Evolutionary conservation across 2,329 filamentous ascomycete species (phyloP), one percentile per base, ranked within the genome.

Genomic region (Arthroderma sp.): DNA sequence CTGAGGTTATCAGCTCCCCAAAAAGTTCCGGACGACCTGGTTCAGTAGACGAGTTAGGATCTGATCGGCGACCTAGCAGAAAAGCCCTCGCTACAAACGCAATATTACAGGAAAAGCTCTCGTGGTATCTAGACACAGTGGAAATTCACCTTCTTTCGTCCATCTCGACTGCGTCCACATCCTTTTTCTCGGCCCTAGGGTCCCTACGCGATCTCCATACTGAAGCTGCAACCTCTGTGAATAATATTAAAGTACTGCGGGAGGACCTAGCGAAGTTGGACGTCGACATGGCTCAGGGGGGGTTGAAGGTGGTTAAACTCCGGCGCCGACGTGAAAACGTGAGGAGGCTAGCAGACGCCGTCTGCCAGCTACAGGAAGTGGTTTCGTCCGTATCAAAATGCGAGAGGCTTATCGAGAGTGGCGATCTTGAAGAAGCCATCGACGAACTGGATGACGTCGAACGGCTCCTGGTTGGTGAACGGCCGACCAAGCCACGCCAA

Each of bases 111-210:
- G 93, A 98, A 72, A 98, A 98, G 72, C 77, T 98, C 11, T 97
- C 93, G 0, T 98, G 93, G 93, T 98, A 98, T 70, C 95, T 98
- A 90, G 93, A 98, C 69, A 98, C 93, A 0, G 90, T 98, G 21
- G 93, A 98, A 69, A 89, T 98, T 56, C 93, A 98, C 69, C 77
- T 98, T 6, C 96, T 98, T 64, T 89, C 88, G 33, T 95, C 91
- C 0, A 98, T 98, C 61, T 97, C 91, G 1, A 90, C 88, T 0
- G 93, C 93, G 1, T 97, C 93, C 0, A 90, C 89, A 0, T 95
- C 91, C 0, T 98, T 98, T 71, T 98, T 98, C 66, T 91, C 90
- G 0, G 93, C 93, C 0, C 76, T 98, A 0, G 91, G 93, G 0
- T 95, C 91, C 0, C 76, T 98, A 35, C 86, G 89, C 63, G 89